Percentiles rank a stretch among this genome's conserved stretches.
phyloP scores from a whole-genome alignment of 2,329 filamentous ascomycete genomes.

The Stenocarpella maydis region DNA sequence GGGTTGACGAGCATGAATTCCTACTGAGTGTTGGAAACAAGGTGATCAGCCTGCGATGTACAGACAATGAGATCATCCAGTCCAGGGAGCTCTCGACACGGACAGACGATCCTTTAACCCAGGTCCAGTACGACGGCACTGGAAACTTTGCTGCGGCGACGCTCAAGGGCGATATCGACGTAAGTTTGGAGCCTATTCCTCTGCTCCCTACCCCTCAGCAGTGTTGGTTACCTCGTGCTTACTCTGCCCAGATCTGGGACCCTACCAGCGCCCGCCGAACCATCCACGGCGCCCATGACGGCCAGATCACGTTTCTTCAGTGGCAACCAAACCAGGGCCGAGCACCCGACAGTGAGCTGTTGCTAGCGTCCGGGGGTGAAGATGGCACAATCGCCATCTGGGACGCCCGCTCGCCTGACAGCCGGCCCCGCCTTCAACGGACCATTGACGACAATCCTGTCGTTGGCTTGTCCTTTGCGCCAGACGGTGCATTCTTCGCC shows the following conservation, averaged over 20 bases:
- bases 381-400: constrained; percentile 70
- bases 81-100: constrained; percentile 60
- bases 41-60: constrained; percentile 57
- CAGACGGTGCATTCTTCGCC: constrained; percentile 69
- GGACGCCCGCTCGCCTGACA: constrained; percentile 64
- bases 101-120: constrained; percentile 61
- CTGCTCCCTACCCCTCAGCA: not conserved
- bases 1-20: constrained; percentile 67
- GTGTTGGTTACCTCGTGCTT: not conserved
- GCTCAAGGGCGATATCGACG: constrained; percentile 67
- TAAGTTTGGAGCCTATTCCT: constrained; percentile 49
- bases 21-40: constrained; percentile 65
- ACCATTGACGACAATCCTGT: constrained; percentile 66
- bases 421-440: constrained; percentile 65
- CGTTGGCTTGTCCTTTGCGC: constrained; percentile 67
- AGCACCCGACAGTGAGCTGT: constrained; percentile 56
- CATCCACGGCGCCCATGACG: constrained; percentile 62
- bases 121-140: constrained; percentile 65
- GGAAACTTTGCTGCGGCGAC: constrained; percentile 63
- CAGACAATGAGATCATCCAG: constrained; percentile 55
- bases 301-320: constrained; percentile 63
- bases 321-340: constrained; percentile 65
- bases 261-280: constrained; percentile 60
- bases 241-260: constrained; percentile 59
- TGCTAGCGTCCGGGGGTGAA: constrained; percentile 69